A percentile compares a stretch with the other conserved stretches of the same genome.
Conservation (phyloP, 129 eudicot genomes). For the Pseudognaphalium luteoalbum region DNA sequence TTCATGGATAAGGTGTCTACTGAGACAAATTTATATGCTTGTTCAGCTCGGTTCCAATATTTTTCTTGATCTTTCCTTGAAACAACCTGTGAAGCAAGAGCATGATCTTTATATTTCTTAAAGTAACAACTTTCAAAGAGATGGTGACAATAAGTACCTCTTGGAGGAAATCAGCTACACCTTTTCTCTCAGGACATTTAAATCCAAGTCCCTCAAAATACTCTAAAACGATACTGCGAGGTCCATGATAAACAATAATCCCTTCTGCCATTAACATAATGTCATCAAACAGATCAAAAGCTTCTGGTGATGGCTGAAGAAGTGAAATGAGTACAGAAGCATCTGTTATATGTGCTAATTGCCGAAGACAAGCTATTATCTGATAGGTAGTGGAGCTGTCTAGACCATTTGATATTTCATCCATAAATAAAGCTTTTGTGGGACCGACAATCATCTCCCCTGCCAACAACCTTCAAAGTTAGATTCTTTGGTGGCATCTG, state of each 20-base stretch:
- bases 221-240: slow-evolving; percentile 50
- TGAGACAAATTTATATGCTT: slow-evolving; percentile 36
- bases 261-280: slow-evolving; percentile 85
- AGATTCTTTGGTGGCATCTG: not conserved
- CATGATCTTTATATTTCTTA: not conserved
- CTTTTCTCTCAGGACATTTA: slow-evolving; percentile 84
- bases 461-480: slow-evolving; percentile 24
- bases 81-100: slow-evolving; percentile 30
- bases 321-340: slow-evolving; percentile 75
- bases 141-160: slow-evolving; percentile 50
- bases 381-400: slow-evolving; percentile 95
- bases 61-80: slow-evolving; percentile 55
- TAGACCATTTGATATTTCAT: slow-evolving; percentile 86
- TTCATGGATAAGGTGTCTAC: slow-evolving; percentile 35
- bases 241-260: slow-evolving; percentile 76
- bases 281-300: slow-evolving; percentile 85
- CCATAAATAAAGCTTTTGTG: slow-evolving; percentile 77
- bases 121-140: not conserved
- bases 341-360: slow-evolving; percentile 70
- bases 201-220: slow-evolving; percentile 71
- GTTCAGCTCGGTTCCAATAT: slow-evolving; percentile 46
- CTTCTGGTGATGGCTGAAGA: slow-evolving; percentile 95
- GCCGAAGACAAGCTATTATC: slow-evolving; percentile 74
- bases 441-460: slow-evolving; percentile 97
- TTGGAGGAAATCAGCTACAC: slow-evolving; percentile 90